These are phyloP conservation scores for Cladosporium phlei DNA, from an alignment of 2,329 filamentous ascomycete genomes.

Conservation along the genomic window DNA sequence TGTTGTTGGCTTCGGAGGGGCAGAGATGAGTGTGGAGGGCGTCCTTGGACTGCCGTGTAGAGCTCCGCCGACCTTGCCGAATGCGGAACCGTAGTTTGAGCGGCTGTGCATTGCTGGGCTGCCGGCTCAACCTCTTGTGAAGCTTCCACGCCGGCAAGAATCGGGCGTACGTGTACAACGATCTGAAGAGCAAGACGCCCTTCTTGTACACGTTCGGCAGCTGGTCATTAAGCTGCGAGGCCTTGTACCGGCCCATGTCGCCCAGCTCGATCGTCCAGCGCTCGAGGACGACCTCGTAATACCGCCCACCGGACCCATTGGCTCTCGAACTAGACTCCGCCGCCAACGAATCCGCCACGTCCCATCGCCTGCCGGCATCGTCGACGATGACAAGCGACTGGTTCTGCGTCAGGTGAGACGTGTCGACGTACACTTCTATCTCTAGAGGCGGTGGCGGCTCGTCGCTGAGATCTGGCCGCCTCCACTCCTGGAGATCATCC, in stretches of 20 bases:
- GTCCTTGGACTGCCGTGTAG: conserved; percentile 52
- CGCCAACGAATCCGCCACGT: conserved; percentile 78
- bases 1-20: conserved; percentile 50
- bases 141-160: conserved; percentile 85
- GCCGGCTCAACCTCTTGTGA: conserved; percentile 67
- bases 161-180: conserved; percentile 75
- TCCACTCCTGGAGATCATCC: conserved; percentile 79
- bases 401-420: conserved; percentile 66
- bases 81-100: conserved; percentile 80
- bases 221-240: conserved; percentile 51
- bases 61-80: conserved; percentile 52
- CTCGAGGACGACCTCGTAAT: conserved; percentile 72
- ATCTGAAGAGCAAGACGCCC: conserved; percentile 88
- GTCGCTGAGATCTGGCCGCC: conserved; percentile 68
- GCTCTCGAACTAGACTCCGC: conserved; percentile 38
- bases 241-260: conserved; percentile 52
- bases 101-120: conserved; percentile 55
- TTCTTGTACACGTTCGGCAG: conserved; percentile 95
- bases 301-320: conserved; percentile 16
- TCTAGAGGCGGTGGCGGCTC: conserved; percentile 76
- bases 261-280: conserved; percentile 85
- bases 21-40: conserved; percentile 66
- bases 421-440: conserved; percentile 75
- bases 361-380: conserved; percentile 85
- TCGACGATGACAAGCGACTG: conserved; percentile 86